Percentiles rank a stretch among this genome's conserved stretches.
Evolutionary conservation across 495 filamentous ascomycete species (phyloP).

Genomic region (Tuber borchii): DNA sequence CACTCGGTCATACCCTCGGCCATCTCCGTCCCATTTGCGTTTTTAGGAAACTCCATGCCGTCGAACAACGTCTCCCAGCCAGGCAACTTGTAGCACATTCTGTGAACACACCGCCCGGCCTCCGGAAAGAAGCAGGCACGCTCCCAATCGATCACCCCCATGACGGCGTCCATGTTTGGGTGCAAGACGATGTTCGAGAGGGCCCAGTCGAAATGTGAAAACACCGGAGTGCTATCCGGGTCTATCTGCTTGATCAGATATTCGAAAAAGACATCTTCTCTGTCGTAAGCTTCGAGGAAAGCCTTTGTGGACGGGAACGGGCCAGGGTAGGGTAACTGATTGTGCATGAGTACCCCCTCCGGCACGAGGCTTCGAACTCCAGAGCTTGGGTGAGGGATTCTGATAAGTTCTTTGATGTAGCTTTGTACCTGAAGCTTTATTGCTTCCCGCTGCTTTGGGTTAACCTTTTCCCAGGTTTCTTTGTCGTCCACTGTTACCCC

Average conservation of each 20-base stretch:
- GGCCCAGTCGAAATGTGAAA: conserved; percentile 17
- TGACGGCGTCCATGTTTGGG: conserved; percentile 9
- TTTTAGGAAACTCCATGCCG: conserved; percentile 8
- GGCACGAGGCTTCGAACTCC: conserved; percentile 9
- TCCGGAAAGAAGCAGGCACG: conserved; percentile 15
- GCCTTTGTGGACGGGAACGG: conserved; percentile 12
- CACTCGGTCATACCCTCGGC: background rate
- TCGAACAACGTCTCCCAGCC: conserved; percentile 19
- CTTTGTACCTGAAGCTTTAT: conserved; percentile 10
- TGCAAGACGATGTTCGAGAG: conserved; percentile 15
- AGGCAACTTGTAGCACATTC: background rate
- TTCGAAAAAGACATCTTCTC: background rate
- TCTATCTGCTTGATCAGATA: conserved; percentile 5
- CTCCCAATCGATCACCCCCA: conserved; percentile 21
- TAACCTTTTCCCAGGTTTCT: conserved; percentile 10
- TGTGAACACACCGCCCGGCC: conserved; percentile 11
- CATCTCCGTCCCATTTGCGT: conserved; percentile 11
- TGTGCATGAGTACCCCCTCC: conserved; percentile 8
- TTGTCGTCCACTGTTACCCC: conserved; percentile 8
- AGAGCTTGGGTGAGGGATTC: conserved; percentile 12
- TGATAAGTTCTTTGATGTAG: conserved; percentile 6
- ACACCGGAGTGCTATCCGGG: conserved; percentile 9
- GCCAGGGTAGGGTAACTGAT: conserved; percentile 10
- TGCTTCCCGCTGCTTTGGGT: background rate
- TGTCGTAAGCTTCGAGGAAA: conserved; percentile 3